Percentiles rank a stretch among this genome's conserved stretches.
Evolutionary conservation across 2,329 filamentous ascomycete genomes (phyloP).

Genomic region (Claviceps sp.): DNA sequence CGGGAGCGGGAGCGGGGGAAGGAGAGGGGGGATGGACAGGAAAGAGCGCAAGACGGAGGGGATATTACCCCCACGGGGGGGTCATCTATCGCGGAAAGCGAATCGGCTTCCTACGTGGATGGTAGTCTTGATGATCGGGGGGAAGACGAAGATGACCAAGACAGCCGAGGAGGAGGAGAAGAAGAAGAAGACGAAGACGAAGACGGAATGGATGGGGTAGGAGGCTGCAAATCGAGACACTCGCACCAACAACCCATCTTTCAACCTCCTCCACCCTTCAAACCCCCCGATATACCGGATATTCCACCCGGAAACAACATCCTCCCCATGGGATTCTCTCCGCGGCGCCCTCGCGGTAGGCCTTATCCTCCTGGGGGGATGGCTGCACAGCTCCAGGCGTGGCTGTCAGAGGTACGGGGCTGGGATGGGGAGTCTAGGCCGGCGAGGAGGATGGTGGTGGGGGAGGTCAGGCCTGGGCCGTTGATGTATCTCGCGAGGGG

Average conservation of each 20-base stretch:
- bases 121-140: background rate
- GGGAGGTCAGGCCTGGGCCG: conserved; percentile 17
- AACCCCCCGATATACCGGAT: conserved; percentile 12
- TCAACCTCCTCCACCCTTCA: conserved; percentile 26
- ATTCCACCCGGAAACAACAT: conserved; percentile 9
- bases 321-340: conserved; percentile 20
- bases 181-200: background rate
- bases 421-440: conserved; percentile 13
- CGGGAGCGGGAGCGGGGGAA: too few species aligned
- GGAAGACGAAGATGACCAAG: background rate
- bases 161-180: background rate
- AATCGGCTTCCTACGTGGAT: too few species aligned
- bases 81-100: too few species aligned
- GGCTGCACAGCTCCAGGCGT: conserved; percentile 26
- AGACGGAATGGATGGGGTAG: background rate
- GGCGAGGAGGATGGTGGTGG: conserved; percentile 14
- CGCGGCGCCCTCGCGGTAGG: conserved; percentile 22
- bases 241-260: conserved; percentile 23
- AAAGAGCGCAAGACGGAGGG: too few species aligned
- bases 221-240: background rate
- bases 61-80: too few species aligned
- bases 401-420: conserved; percentile 27
- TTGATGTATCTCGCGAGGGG: conserved; percentile 23
- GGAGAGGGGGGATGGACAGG: too few species aligned
- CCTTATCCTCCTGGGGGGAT: conserved; percentile 24